These are phyloP conservation scores for Candida tallmaniae DNA, from an alignment of 805 yeast genomes.

Conservation along the genomic window DNA sequence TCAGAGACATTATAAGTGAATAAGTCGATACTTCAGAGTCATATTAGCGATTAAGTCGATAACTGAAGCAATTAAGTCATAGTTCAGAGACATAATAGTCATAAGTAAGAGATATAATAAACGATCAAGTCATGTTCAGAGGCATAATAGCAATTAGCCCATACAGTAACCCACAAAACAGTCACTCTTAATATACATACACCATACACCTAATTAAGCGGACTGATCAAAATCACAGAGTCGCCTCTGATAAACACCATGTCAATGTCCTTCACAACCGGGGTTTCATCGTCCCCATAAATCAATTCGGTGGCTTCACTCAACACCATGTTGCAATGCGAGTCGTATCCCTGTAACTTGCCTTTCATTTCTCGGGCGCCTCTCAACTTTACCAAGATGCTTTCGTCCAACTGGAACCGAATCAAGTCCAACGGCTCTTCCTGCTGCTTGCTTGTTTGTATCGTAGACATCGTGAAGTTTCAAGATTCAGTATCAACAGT, in stretches of 20 bases:
- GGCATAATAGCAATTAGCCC: too few species aligned
- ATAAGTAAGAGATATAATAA: too few species aligned
- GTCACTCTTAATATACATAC: too few species aligned
- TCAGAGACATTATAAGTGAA: too few species aligned
- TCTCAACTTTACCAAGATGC: slow-evolving; percentile 81
- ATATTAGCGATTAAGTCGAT: too few species aligned
- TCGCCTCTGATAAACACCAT: slow-evolving; percentile 98
- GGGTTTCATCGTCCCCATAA: slow-evolving; percentile 48
- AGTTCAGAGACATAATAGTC: too few species aligned
- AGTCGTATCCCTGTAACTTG: slow-evolving; percentile 87
- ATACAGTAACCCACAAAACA: too few species aligned
- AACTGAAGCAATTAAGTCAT: too few species aligned
- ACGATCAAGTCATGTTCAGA: too few species aligned
- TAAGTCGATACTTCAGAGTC: too few species aligned
- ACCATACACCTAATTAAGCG: too few species aligned
- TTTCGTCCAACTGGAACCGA: slow-evolving; percentile 81
- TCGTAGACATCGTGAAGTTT: neutral
- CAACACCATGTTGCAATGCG: slow-evolving; percentile 93
- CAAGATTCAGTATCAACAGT: neutral
- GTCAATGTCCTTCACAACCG: slow-evolving; percentile 58
- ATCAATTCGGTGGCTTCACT: slow-evolving; percentile 90
- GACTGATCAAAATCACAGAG: slow-evolving; percentile 79
- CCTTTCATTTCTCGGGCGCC: slow-evolving; percentile 94
- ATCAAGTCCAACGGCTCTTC: slow-evolving; percentile 88
- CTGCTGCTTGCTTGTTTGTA: slow-evolving; percentile 27